A percentile compares a stretch with the other conserved stretches of the same genome.
phyloP scores from a whole-genome alignment of 371 early-diverging fungal genomes.

The Homolaphlyctis polyrhiza region DNA sequence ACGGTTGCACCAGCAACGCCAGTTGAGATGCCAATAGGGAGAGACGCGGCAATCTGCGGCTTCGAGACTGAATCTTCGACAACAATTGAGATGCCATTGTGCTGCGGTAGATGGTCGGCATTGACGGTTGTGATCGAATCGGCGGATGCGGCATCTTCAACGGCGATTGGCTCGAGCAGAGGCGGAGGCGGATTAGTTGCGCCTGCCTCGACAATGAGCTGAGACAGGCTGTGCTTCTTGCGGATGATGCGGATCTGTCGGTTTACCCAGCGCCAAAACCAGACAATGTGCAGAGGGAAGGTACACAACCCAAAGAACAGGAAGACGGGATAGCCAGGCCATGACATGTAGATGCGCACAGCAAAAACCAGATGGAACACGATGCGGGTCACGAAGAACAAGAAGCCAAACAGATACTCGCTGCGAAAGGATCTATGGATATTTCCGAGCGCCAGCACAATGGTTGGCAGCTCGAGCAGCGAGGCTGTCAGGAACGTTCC shows the following conservation, averaged over 20 bases:
- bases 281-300: slow-evolving; percentile 21
- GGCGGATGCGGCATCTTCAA: too few relatives aligned
- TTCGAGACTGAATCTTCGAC: too few relatives aligned
- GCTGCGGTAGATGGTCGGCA: too few relatives aligned
- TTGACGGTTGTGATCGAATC: too few relatives aligned
- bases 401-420: slow-evolving; percentile 36
- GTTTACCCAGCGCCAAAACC: slow-evolving; percentile 20
- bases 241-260: slow-evolving; percentile 11
- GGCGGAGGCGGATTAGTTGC: too few relatives aligned
- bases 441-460: slow-evolving; percentile 38
- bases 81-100: too few relatives aligned
- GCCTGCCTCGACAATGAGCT: too few relatives aligned
- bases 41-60: too few relatives aligned
- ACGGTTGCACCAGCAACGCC: too few relatives aligned
- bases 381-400: slow-evolving; percentile 43
- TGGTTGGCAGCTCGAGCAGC: slow-evolving; percentile 43
- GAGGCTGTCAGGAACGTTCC: slow-evolving; percentile 36
- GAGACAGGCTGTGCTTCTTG: not conserved
- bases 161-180: too few relatives aligned
- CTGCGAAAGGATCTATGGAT: slow-evolving; percentile 29
- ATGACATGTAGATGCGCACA: slow-evolving; percentile 10
- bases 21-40: too few relatives aligned
- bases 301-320: slow-evolving; percentile 11
- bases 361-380: slow-evolving; percentile 23
- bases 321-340: not conserved